Percentiles rank a stretch among this genome's conserved stretches.
phyloP scores from a whole-genome alignment of 2,329 filamentous ascomycete genomes.

The Plectosphaerella cucumerina region DNA sequence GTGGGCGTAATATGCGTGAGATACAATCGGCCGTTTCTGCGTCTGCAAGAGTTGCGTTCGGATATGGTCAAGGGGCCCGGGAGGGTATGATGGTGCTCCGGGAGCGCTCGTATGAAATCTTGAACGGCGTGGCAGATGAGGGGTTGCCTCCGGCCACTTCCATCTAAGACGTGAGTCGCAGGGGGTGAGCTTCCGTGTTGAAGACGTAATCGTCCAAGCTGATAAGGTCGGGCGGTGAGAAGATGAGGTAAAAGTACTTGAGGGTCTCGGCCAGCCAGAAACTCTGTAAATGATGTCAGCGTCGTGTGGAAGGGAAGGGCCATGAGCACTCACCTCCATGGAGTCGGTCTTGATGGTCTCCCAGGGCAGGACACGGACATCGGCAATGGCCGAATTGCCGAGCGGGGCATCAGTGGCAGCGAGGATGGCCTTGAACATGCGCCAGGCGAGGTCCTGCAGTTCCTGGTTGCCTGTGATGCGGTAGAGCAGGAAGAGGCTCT shows the following conservation, averaged over 20 bases:
- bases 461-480: constrained; percentile 43
- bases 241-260: constrained; percentile 73
- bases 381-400: constrained; percentile 43
- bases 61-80: no score
- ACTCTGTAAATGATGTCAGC: constrained; percentile 39
- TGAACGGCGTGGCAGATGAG: no score
- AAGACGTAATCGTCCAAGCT: constrained; percentile 66
- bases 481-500: constrained; percentile 51
- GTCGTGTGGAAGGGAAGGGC: not conserved
- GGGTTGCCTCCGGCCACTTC: no score
- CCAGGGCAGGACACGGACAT: constrained; percentile 46
- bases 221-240: constrained; percentile 58
- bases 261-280: constrained; percentile 72
- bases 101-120: no score
- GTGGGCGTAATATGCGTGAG: no score
- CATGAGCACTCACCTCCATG: constrained; percentile 22
- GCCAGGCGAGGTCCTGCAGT: constrained; percentile 47
- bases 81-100: no score
- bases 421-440: constrained; percentile 45
- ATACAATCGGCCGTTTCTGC: no score
- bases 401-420: constrained; percentile 40
- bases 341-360: constrained; percentile 35
- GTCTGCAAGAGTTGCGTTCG: no score
- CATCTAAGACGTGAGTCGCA: constrained; percentile 13
- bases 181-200: constrained; percentile 49